Evolutionary conservation across 2,329 filamentous ascomycete species (phyloP).

Genomic region (Acrodontium crateriforme): DNA sequence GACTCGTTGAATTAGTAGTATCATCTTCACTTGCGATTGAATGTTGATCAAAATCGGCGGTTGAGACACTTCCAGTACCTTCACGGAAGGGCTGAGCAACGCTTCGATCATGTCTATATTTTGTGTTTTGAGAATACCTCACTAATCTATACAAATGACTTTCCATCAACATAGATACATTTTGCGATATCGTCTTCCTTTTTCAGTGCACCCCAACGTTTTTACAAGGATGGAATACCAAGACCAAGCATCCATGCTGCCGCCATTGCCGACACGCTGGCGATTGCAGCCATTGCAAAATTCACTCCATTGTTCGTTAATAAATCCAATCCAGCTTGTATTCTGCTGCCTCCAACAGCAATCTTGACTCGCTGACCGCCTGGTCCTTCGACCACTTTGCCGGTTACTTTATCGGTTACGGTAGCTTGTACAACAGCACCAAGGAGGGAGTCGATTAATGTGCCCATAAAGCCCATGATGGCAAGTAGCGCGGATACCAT

Average conservation of each 20-base stretch:
- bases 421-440: slow-evolving; percentile 76
- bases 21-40: no score
- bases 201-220: no score
- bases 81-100: no score
- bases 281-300: slow-evolving; percentile 70
- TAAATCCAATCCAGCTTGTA: slow-evolving; percentile 55
- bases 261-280: slow-evolving; percentile 67
- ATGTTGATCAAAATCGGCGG: no score
- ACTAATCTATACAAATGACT: no score
- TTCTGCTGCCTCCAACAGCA: slow-evolving; percentile 19
- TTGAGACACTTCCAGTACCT: no score
- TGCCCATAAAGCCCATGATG: slow-evolving; percentile 63
- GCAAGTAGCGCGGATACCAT: slow-evolving; percentile 34
- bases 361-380: slow-evolving; percentile 38
- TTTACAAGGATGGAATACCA: background rate
- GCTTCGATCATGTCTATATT: no score
- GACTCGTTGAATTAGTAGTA: no score
- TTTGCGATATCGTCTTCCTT: no score
- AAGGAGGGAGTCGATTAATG: slow-evolving; percentile 73
- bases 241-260: slow-evolving; percentile 24
- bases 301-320: slow-evolving; percentile 96
- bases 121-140: no score
- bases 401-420: slow-evolving; percentile 68
- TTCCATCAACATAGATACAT: no score
- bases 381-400: slow-evolving; percentile 76